Evolutionary conservation across 2,329 filamentous ascomycete species (phyloP), one percentile per base, ranked within the genome.

Genomic region (Venturia pyrina): DNA sequence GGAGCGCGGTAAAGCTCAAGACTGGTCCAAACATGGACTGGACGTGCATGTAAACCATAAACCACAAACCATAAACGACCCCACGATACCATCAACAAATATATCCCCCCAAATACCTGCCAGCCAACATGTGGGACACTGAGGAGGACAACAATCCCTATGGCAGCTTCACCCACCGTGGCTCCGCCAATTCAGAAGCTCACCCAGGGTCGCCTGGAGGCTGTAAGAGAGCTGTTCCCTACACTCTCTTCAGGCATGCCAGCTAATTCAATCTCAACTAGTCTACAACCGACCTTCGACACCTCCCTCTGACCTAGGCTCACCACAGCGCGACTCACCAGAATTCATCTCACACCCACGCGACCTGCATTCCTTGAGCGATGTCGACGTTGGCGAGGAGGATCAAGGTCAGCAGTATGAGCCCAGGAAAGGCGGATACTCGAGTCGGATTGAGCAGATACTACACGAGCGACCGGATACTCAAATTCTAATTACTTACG

Each of bases 71-170:
- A 13, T 50, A 56, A 13, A 53, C 48, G 10, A 53, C 50, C 8
- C 15, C 53, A 59, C 53, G 28, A 34, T 28, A 57, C 28, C 6
- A 17, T 37, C 53, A 57, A 5, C 53, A 37, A 11, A 59, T 37
- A 19, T 10, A 19, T 4, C 10, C 53, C 32, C 32, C 15, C n/a
- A 15, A 19, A 37, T 24, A 37, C 28, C 53, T n/a, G 32, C 50
- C 32, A 15, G 32, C 60, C 46, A 59, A 44, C 10, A 98, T 98
- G 93, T 98, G 93, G 93, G 96, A 97, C 83, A 66, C 62, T 3
- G 93, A 98, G 82, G 93, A 98, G 80, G 91, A 98, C 75, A 98
- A 98, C 79, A 98, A 98, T 76, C 93, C 93, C 5, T 97, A 98
- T 74, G 93, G 92, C 72, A 93, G 91, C 77, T 97, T 96, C 80